These are phyloP conservation scores for Solanum sejunctum DNA, from an alignment of 257 asterid genomes.

Conservation along the genomic window DNA sequence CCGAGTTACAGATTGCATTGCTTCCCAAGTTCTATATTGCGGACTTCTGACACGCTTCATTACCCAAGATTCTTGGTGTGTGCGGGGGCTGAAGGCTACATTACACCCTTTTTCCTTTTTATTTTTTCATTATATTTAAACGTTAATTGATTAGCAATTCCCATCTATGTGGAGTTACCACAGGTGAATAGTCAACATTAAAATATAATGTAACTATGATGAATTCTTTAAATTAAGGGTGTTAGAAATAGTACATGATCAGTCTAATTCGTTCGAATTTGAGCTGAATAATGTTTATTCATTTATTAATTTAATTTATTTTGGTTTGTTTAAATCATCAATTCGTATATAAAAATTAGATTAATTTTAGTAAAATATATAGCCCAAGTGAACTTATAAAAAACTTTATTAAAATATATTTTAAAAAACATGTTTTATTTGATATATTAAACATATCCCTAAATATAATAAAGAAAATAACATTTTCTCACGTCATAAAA, in stretches of 20 bases:
- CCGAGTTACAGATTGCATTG: too few species aligned
- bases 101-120: not conserved
- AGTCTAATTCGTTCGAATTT: too few species aligned
- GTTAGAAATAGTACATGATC: not conserved
- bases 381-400: not conserved
- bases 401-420: too few species aligned
- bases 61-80: too few species aligned
- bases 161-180: not conserved
- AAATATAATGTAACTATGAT: not conserved
- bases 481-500: too few species aligned
- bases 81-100: too few species aligned
- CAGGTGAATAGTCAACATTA: not conserved
- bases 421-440: not conserved
- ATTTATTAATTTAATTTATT: too few species aligned
- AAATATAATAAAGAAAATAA: not conserved
- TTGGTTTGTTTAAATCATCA: too few species aligned
- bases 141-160: not conserved
- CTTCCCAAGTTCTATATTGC: too few species aligned
- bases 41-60: too few species aligned
- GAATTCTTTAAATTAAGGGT: not conserved
- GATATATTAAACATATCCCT: not conserved
- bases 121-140: not conserved
- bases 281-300: too few species aligned
- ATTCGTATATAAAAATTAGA: not conserved
- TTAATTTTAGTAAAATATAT: not conserved